phyloP scores from a whole-genome alignment of 2,329 filamentous ascomycete species.

The Colletotrichum sp. region DNA sequence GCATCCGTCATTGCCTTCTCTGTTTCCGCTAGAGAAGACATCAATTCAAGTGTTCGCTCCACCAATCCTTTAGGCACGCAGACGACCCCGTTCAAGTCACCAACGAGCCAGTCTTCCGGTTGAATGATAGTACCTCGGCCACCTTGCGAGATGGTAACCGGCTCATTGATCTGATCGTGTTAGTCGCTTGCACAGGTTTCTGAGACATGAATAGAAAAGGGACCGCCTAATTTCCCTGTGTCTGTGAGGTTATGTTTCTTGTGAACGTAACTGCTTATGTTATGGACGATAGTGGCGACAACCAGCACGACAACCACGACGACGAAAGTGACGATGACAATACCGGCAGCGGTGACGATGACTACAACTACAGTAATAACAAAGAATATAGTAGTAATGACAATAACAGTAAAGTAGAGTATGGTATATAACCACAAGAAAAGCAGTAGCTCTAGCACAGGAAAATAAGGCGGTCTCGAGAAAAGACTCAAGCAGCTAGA shows the following conservation, averaged over 20 bases:
- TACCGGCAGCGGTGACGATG: too few species aligned
- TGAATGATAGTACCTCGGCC: neutral
- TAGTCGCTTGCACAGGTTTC: neutral
- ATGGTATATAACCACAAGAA: neutral
- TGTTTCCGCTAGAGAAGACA: neutral
- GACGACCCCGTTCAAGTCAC: neutral
- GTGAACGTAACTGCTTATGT: neutral
- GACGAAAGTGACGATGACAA: too few species aligned
- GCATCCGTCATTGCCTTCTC: neutral
- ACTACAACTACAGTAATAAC: too few species aligned
- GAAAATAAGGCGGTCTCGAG: neutral
- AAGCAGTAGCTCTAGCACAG: neutral
- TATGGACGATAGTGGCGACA: neutral
- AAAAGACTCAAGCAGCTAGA: neutral
- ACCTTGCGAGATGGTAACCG: neutral
- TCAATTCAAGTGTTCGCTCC: neutral
- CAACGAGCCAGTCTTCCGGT: neutral
- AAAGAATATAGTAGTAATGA: neutral
- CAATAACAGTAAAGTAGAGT: too few species aligned
- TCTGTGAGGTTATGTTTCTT: neutral
- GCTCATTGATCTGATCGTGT: neutral
- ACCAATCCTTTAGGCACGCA: neutral
- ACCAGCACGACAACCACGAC: too few species aligned
- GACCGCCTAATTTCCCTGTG: neutral
- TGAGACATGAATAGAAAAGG: rapidly evolving